Evolutionary conservation across 1,284 basidiomycete species (phyloP), one percentile per base, ranked within the genome.

Genomic region (Ceratobasidium sp.): DNA sequence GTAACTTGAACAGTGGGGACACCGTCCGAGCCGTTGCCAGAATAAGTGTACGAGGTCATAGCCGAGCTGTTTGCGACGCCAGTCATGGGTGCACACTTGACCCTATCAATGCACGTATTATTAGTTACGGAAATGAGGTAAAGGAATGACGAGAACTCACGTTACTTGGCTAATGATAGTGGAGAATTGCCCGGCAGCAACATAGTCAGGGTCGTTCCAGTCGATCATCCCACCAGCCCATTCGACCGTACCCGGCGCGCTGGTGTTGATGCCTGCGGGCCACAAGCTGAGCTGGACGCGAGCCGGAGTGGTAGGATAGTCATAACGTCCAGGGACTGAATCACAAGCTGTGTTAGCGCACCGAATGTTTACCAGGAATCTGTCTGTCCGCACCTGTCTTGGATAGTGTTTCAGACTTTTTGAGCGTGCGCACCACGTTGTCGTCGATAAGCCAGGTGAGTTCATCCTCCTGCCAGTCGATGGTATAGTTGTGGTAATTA

Each of bases 151-250:
- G 13, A 38, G 44, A n/a, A 69, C 64, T 69, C 41, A 69, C 23
- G 84, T 82, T 71, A 93, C 84, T 1, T 86, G 87, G 76, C 87
- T 81, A 73, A 89, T 81, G 69, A 87, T 82, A 5, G 87, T 84
- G 73, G 88, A 89, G 79, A 90, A 92, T 78, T 91, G 84, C 44
- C 87, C 89, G 11, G 88, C 87, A 23, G 88, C 78, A 52, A 81
- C 73, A 81, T 93, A 94, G 81, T 94, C 93, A 32, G 89, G 85
- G 79, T 93, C 87, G 26, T 83, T 77, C 89, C 90, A 94, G 83
- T 93, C 82, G 81, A 94, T 92, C 85, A 91, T 85, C 44, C 91
- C 91, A 73, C 91, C 91, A 21, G 88, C 85, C 93, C 93, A 95
- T 72, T 87, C 78, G 41, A 94, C 81, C 4, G 91, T 94, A 43